phyloP scores from a whole-genome alignment of 1,139 yeast species.

The Geotrichum fermentans region DNA sequence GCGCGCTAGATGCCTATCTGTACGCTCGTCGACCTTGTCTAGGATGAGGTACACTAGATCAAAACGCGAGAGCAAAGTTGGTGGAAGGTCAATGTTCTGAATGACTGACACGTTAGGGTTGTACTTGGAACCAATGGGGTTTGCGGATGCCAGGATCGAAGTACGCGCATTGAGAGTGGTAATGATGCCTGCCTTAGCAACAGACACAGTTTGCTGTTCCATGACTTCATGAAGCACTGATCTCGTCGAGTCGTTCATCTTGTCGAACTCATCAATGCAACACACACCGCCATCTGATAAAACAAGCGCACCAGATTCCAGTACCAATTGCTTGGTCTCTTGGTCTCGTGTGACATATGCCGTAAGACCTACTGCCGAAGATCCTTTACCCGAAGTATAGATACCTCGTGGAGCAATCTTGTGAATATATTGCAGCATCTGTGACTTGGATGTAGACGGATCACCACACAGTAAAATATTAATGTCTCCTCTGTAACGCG shows the following conservation, averaged over 20 bases:
- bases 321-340: slow-evolving; percentile 86
- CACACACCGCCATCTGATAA: slow-evolving; percentile 97
- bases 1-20: slow-evolving; percentile 80
- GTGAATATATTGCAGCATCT: slow-evolving; percentile 87
- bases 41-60: slow-evolving; percentile 87
- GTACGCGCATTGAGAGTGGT: slow-evolving; percentile 96
- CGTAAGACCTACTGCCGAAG: slow-evolving; percentile 97
- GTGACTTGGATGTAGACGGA: slow-evolving; percentile 96
- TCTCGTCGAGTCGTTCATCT: slow-evolving; percentile 91
- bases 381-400: slow-evolving; percentile 96
- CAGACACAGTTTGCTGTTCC: slow-evolving; percentile 98
- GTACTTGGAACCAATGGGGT: slow-evolving; percentile 94
- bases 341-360: slow-evolving; percentile 94
- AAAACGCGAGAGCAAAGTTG: slow-evolving; percentile 89
- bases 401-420: slow-evolving; percentile 97
- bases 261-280: slow-evolving; percentile 97
- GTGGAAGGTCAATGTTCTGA: slow-evolving; percentile 91
- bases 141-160: slow-evolving; percentile 91
- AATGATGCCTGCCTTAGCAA: slow-evolving; percentile 96
- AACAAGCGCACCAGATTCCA: slow-evolving; percentile 95
- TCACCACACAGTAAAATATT: slow-evolving; percentile 92
- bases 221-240: slow-evolving; percentile 96
- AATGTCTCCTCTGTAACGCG: slow-evolving; percentile 89
- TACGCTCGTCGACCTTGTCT: slow-evolving; percentile 83
- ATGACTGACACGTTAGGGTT: slow-evolving; percentile 92